Evolutionary conservation across 2,329 filamentous ascomycete species (phyloP), one percentile per base, ranked within the genome.

Genomic region (Penicillium sp.): DNA sequence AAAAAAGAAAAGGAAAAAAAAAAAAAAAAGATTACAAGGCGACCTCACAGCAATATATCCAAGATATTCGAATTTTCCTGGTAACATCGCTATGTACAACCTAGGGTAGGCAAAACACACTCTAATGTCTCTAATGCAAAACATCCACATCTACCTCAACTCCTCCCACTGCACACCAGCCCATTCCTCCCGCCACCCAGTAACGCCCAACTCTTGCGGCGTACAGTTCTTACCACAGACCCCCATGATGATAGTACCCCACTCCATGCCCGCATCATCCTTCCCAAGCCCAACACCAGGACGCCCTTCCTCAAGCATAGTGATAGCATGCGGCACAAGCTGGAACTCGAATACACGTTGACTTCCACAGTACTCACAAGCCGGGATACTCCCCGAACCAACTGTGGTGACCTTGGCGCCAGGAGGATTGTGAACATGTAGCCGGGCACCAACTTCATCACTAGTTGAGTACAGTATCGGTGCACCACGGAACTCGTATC

Each of bases 121-220:
- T n/a, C n/a, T n/a, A 34, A n/a, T 24, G 11, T 13, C 46, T 29
- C 34, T 29, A 49, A 47, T 47, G 32, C 18, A 53, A 44, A 35
- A n/a, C 16, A 16, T 16, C 29, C 11, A 51, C 13, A 34, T 34
- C 32, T 62, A 70, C 39, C 63, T 63, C 55, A 50, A 68, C 74
- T 97, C 92, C 76, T 99, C 94, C 94, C 93, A 99, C 75, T 99
- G 94, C 61, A 97, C 94, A 7, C 93, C 94, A n/a, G 84, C 86
- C 93, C 94, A 99, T 75, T 99, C 94, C 78, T 97, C 94, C 18
- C 92, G 68, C 75, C 95, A 97, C 1, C 87, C 90, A 0, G 86
- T 83, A 67, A 86, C 81, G 0, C 86, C 89, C 35, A 81, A 78
- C 13, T 75, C 73, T 7, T 85, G 81, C 0, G 83, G 82, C 6